Conservation (phyloP, 768 basidiomycete species). For the Pleurotus tuber-regium region DNA sequence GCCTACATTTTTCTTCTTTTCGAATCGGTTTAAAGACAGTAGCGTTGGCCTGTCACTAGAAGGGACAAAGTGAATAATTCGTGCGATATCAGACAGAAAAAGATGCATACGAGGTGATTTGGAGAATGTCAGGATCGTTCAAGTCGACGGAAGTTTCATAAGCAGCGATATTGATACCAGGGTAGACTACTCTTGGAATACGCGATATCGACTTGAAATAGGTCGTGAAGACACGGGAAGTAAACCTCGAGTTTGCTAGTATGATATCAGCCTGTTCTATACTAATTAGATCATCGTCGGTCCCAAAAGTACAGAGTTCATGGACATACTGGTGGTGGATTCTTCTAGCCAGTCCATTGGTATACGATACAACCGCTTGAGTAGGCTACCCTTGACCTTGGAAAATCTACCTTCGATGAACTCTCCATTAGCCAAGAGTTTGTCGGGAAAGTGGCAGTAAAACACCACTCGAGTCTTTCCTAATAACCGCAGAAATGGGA, state of each 20-base stretch:
- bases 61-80: neutral
- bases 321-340: slow-evolving; percentile 72
- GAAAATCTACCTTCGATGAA: slow-evolving; percentile 53
- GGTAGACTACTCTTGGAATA: slow-evolving; percentile 83
- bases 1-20: slow-evolving; percentile 88
- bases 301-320: neutral
- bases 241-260: slow-evolving; percentile 90
- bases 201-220: slow-evolving; percentile 69
- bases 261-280: slow-evolving; percentile 87
- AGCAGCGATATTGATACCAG: slow-evolving; percentile 82
- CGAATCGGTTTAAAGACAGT: slow-evolving; percentile 91
- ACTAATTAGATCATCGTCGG: slow-evolving; percentile 6
- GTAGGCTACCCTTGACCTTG: slow-evolving; percentile 38
- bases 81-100: slow-evolving; percentile 15
- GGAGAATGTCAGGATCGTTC: slow-evolving; percentile 47
- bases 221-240: slow-evolving; percentile 71
- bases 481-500: slow-evolving; percentile 74
- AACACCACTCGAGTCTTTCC: slow-evolving; percentile 84
- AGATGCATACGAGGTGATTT: slow-evolving; percentile 64
- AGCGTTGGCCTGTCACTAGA: slow-evolving; percentile 68
- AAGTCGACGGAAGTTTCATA: slow-evolving; percentile 52
- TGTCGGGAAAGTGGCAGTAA: slow-evolving; percentile 98
- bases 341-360: slow-evolving; percentile 94
- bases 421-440: slow-evolving; percentile 75
- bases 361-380: slow-evolving; percentile 78